Conservation (phyloP, 2,329 filamentous ascomycete species). For the Neonectria magnoliae region DNA sequence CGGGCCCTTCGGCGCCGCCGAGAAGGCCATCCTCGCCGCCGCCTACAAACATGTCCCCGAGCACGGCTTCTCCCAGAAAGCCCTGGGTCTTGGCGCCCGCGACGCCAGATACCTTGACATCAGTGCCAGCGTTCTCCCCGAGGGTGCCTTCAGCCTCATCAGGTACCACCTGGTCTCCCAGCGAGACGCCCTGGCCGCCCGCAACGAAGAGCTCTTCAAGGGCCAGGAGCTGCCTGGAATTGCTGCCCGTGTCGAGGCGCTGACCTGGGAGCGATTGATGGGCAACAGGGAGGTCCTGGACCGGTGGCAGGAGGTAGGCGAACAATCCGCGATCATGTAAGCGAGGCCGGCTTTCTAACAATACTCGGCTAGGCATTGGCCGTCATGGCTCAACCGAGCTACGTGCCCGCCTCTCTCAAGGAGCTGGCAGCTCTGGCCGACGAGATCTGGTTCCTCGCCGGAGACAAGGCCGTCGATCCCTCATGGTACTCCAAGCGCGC, state of each 20-base stretch:
- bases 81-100: constrained; percentile 80
- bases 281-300: constrained; percentile 78
- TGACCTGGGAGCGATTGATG: constrained; percentile 81
- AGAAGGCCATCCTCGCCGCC: constrained; percentile 82
- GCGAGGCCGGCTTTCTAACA: constrained; percentile 24
- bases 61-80: constrained; percentile 81
- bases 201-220: constrained; percentile 52
- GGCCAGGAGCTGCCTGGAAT: constrained; percentile 55
- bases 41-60: constrained; percentile 81
- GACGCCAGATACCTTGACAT: constrained; percentile 90
- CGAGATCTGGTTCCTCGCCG: constrained; percentile 89
- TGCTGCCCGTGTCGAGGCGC: constrained; percentile 71
- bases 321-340: constrained; percentile 6
- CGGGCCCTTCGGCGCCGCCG: constrained; percentile 71
- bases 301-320: constrained; percentile 84
- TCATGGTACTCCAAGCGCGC: constrained; percentile 83
- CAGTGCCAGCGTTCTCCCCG: constrained; percentile 82
- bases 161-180: constrained; percentile 78
- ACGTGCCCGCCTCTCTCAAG: constrained; percentile 77
- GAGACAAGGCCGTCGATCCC: constrained; percentile 82
- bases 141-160: constrained; percentile 84
- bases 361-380: constrained; percentile 75
- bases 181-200: constrained; percentile 66
- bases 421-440: constrained; percentile 88
- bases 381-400: constrained; percentile 85